These are phyloP conservation scores for Annulohypoxylon moriforme DNA, from an alignment of 495 filamentous ascomycete genomes.

Conservation along the genomic window DNA sequence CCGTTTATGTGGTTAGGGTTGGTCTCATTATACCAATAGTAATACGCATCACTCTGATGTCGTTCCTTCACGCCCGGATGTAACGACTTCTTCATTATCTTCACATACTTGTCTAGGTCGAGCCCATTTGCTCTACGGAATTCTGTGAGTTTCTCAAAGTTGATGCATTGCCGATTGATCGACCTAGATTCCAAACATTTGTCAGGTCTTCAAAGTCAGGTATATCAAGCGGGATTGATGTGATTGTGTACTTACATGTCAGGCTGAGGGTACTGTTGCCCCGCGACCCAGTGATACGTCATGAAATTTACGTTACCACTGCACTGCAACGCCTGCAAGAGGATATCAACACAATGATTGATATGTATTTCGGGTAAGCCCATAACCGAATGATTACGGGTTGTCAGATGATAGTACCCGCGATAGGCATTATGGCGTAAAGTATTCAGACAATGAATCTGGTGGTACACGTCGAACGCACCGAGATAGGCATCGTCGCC, in stretches of 20 bases:
- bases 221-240: neutral
- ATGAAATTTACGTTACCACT: constrained; percentile 50
- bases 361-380: constrained; percentile 43
- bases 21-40: constrained; percentile 33
- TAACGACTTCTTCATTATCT: constrained; percentile 38
- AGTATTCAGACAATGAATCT: constrained; percentile 52
- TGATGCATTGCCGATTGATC: constrained; percentile 36
- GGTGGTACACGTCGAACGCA: constrained; percentile 51
- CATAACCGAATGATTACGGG: constrained; percentile 28
- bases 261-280: constrained; percentile 50
- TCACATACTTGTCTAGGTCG: constrained; percentile 36
- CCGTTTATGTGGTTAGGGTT: constrained; percentile 41
- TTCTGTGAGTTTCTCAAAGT: constrained; percentile 38
- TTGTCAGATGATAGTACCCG: constrained; percentile 46
- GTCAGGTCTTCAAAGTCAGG: neutral
- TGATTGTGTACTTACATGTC: constrained; percentile 48
- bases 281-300: constrained; percentile 52
- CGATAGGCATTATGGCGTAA: constrained; percentile 49
- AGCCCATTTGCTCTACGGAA: constrained; percentile 34
- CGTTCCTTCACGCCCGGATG: constrained; percentile 36
- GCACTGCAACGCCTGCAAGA: constrained; percentile 53
- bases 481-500: constrained; percentile 54
- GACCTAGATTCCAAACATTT: constrained; percentile 23
- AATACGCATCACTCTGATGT: constrained; percentile 36
- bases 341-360: constrained; percentile 51